Evolutionary conservation across 768 basidiomycete species (phyloP).

Genomic region (Russula griseocarnosa): DNA sequence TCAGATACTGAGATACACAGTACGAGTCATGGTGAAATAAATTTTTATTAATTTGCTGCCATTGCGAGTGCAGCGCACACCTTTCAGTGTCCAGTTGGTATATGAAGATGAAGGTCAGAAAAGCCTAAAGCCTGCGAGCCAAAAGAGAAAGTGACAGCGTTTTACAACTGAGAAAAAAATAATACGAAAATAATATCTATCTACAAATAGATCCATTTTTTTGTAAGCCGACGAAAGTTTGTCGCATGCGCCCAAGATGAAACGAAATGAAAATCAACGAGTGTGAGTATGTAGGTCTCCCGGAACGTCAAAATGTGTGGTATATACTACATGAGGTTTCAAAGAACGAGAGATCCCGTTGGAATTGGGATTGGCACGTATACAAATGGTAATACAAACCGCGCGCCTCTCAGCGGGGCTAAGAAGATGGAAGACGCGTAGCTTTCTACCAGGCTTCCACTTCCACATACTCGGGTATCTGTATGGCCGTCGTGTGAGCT

Average conservation of each 20-base stretch:
- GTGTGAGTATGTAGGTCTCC: conserved; percentile 10
- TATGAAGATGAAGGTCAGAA: neutral
- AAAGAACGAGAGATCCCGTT: neutral
- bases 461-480: conserved; percentile 20
- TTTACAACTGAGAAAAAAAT: neutral
- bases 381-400: conserved; percentile 24
- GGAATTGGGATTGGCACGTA: neutral
- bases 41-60: too few species aligned
- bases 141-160: neutral
- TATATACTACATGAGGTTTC: conserved; percentile 11
- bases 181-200: neutral
- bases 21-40: too few species aligned
- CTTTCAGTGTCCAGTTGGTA: conserved; percentile 2
- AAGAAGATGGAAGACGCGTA: neutral
- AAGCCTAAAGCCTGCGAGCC: neutral
- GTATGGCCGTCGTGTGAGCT: conserved; percentile 2
- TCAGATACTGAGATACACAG: too few species aligned
- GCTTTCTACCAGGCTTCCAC: conserved; percentile 14
- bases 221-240: neutral
- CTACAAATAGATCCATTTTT: neutral
- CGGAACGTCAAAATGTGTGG: neutral
- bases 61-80: neutral
- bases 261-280: conserved; percentile 11
- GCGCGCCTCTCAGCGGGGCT: conserved; percentile 3
- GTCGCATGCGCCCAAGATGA: neutral